Evolutionary conservation across 495 filamentous ascomycete species (phyloP), one percentile per base, ranked within the genome.

Genomic region (Lichenothelia convexa): DNA sequence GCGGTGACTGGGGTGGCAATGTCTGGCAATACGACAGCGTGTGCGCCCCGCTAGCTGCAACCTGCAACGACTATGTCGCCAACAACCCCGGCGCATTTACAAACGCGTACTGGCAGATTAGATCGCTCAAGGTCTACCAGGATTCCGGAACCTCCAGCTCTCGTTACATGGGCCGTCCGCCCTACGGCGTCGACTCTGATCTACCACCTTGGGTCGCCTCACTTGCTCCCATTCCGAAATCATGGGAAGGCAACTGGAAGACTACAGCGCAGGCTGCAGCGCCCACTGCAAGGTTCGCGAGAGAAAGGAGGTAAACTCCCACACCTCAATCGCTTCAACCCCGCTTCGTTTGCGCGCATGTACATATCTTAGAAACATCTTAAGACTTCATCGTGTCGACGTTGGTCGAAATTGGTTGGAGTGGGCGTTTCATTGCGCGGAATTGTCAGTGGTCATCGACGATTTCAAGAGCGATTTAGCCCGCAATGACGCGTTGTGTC

Each of bases 1-100:
- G 85, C 56, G 85, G 84, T 26, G 71, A 81, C 41, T 92, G 82
- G 82, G 83, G 82, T 11, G 85, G 81, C 26, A 56, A 62, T 27
- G 68, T 72, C 13, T 75, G 65, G 61, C 35, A 36, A 3, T 50
- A 42, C 15, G 36, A 18, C 22, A 40, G 34, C 24, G 24, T 34
- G 11, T 47, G 44, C 27, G 36, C 47, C 9, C 22, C 44, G 6
- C 32, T 32, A 19, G 41, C 37, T 5, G 16, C 13, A 22, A 47
- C 38, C 4, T 50, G 47, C 45, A 35, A 47, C 15, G 35, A 29
- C 39, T 50, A 42, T 30, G 17, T 45, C 34, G n/a, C 30, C 30
- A 34, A 44, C 30, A 35, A 34, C 30, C 30, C 30, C 16, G 7
- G 6, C 18, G 30, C 30, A 32, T 32, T 32, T 17, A 32, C 8